phyloP scores from a whole-genome alignment of 2,329 filamentous ascomycete species.

The Zasmidium citrigriseum region DNA sequence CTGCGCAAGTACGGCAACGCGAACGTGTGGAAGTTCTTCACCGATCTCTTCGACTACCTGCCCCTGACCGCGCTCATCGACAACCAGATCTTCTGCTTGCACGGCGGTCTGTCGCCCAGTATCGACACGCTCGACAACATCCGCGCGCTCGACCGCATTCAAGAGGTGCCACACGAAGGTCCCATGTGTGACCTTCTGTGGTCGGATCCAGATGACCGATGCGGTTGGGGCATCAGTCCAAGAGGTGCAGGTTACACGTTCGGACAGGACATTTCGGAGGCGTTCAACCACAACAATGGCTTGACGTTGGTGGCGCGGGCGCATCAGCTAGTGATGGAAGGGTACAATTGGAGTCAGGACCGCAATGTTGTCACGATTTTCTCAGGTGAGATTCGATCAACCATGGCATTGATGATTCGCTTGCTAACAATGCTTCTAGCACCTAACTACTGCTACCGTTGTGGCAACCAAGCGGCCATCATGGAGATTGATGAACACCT shows the following conservation, averaged over 20 bases:
- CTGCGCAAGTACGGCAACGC: conserved; percentile 98
- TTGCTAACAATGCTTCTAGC: conserved; percentile 42
- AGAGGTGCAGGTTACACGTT: conserved; percentile 69
- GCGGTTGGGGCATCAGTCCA: conserved; percentile 68
- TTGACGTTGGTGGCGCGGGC: conserved; percentile 92
- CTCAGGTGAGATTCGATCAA: conserved; percentile 62
- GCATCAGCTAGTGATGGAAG: conserved; percentile 98
- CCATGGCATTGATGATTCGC: neutral
- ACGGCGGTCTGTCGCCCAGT: conserved; percentile 93
- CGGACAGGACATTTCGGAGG: conserved; percentile 93
- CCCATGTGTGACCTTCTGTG: conserved; percentile 98
- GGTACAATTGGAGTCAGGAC: conserved; percentile 99
- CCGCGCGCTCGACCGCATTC: conserved; percentile 88
- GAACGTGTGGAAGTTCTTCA: conserved; percentile 99
- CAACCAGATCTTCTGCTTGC: conserved; percentile 98
- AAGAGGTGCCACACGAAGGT: conserved; percentile 97
- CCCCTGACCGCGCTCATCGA: conserved; percentile 96
- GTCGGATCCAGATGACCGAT: conserved; percentile 95
- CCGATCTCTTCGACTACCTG: conserved; percentile 97
- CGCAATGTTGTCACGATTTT: conserved; percentile 98
- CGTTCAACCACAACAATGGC: conserved; percentile 99
- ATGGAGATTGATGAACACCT: conserved; percentile 99
- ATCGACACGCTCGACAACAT: conserved; percentile 97
- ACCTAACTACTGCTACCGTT: conserved; percentile 89
- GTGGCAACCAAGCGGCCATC: conserved; percentile 98